These are phyloP conservation scores for Kodamaea fungicola DNA, from an alignment of 1,139 yeast species.

Conservation along the genomic window DNA sequence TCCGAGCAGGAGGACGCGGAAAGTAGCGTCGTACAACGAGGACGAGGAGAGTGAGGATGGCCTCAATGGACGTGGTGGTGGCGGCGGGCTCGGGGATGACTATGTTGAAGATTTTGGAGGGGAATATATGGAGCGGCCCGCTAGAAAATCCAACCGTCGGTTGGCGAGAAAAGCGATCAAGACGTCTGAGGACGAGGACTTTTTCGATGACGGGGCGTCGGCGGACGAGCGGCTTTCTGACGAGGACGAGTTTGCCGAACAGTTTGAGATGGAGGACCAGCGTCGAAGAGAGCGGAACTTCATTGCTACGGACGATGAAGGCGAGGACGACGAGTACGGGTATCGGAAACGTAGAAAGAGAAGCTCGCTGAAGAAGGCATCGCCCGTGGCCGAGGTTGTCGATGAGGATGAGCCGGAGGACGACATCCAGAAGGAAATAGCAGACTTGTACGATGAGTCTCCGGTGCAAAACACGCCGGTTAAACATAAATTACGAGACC, in stretches of 20 bases:
- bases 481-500: slow-evolving; percentile 66
- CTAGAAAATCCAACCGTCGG: slow-evolving; percentile 8
- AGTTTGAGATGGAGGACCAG: slow-evolving; percentile 14
- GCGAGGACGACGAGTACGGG: slow-evolving; percentile 23
- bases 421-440: slow-evolving; percentile 47
- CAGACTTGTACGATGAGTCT: slow-evolving; percentile 51
- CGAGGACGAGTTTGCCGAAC: slow-evolving; percentile 20
- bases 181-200: slow-evolving; percentile 25
- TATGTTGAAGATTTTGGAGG: slow-evolving; percentile 25
- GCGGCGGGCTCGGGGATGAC: slow-evolving; percentile 15
- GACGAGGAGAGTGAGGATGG: slow-evolving; percentile 14
- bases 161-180: neutral
- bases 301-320: slow-evolving; percentile 41
- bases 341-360: slow-evolving; percentile 14
- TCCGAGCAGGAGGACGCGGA: slow-evolving; percentile 13
- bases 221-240: slow-evolving; percentile 12
- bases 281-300: slow-evolving; percentile 26
- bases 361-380: slow-evolving; percentile 15
- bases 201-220: slow-evolving; percentile 20
- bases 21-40: slow-evolving; percentile 12
- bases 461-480: slow-evolving; percentile 46
- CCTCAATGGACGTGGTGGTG: slow-evolving; percentile 10
- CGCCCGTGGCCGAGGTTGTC: slow-evolving; percentile 24
- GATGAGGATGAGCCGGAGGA: slow-evolving; percentile 31
- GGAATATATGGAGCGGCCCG: slow-evolving; percentile 13